Base-by-base conservation (phyloP, 495 filamentous ascomycete genomes). In the Aspergillus taichungensis region DNA sequence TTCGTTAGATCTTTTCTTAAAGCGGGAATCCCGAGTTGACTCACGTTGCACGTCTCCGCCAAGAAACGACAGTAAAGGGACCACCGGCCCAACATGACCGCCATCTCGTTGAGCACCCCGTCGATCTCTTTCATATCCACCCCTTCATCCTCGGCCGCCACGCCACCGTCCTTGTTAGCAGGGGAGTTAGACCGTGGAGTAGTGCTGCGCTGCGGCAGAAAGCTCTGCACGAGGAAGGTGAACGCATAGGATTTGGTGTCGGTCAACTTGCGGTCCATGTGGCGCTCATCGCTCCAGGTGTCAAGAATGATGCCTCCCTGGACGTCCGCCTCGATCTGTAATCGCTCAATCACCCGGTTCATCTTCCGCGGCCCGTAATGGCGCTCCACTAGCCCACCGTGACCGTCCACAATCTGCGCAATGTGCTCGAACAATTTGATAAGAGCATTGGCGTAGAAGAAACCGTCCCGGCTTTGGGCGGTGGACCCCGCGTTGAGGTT, bases 291-390 rank as follows among this genome's bases (percentile, higher is more conserved):
- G 40, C 80, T 78, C 87, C 90, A 98, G 13, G 90, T 92, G 62
- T 98, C 92, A 27, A 98, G 66, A 32, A 98, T 79, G 51, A 97
- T 94, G 45, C 92, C 94, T n/a, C 92, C 92, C 67, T 97, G 94
- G 28, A 95, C 83, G 65, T 98, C 92, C 7, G 87, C 90, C 64
- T 98, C 92, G 34, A 90, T 73, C 63, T 98, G 94, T 37, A 98
- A 65, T 41, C 88, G 76, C 66, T 96, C 89, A 58, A 97, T 89
- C 43, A 98, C 94, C 55, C 81, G 88, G n/a, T 85, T 78, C 94
- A 97, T 97, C 68, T 84, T 88, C 30, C 91, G 85, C 13, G 70
- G 64, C 1, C 92, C 92, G 59, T 98, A 98, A 64, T 97, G 91
- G 34, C 84, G 80, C 65, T 95, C 91, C 2, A 98, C 88, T 13